These are phyloP conservation scores for Allium fistulosum DNA, from an alignment of 106 monocot genomes.

Conservation along the genomic window DNA sequence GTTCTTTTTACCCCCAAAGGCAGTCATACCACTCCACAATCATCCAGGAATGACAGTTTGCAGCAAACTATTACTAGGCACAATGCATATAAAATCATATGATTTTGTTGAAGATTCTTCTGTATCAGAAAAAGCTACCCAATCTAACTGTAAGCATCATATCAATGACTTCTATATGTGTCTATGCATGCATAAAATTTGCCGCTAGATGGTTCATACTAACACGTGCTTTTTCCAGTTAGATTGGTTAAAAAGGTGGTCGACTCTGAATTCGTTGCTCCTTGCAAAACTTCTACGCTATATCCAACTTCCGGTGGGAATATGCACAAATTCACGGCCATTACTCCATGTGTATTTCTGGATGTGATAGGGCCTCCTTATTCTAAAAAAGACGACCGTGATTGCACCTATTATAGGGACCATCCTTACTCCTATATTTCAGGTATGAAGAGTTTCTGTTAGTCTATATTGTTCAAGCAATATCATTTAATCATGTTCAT, in stretches of 20 bases:
- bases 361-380: slow-evolving; percentile 82
- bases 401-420: slow-evolving; percentile 68
- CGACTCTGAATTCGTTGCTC: slow-evolving; percentile 51
- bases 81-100: slow-evolving; percentile 75
- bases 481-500: too few relatives aligned
- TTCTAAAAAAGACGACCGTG: slow-evolving; percentile 45
- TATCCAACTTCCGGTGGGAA: slow-evolving; percentile 78
- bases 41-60: slow-evolving; percentile 90
- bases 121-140: slow-evolving; percentile 3
- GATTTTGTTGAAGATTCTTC: slow-evolving; percentile 37
- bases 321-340: slow-evolving; percentile 64
- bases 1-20: slow-evolving; percentile 58
- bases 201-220: too few relatives aligned
- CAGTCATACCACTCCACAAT: slow-evolving; percentile 90
- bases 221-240: slow-evolving; percentile 14
- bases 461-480: too few relatives aligned
- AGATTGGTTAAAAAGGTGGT: slow-evolving; percentile 46
- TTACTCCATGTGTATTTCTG: slow-evolving; percentile 57
- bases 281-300: slow-evolving; percentile 53
- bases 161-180: too few relatives aligned
- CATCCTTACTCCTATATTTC: slow-evolving; percentile 16
- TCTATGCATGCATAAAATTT: too few relatives aligned
- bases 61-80: slow-evolving; percentile 72
- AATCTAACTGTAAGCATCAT: slow-evolving; percentile 26
- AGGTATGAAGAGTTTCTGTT: slow-evolving; percentile 13